A percentile compares a stretch with the other conserved stretches of the same genome.
phyloP scores from a whole-genome alignment of 2,329 filamentous ascomycete species.

The Leptodontidium sp. region DNA sequence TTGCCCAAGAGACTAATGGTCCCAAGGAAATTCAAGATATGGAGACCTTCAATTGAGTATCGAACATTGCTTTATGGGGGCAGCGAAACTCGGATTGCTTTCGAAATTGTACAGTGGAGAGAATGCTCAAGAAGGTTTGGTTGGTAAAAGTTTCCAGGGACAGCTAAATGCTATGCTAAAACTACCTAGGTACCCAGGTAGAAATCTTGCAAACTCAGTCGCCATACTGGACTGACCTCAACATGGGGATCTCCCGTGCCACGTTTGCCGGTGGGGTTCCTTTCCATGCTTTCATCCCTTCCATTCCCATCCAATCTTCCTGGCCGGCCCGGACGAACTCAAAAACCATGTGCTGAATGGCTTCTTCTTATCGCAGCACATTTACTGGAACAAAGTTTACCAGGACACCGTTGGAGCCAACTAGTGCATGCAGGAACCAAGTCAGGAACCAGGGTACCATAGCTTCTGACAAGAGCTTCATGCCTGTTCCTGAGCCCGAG shows the following conservation, averaged over 20 bases:
- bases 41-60: too few relatives aligned
- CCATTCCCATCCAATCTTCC: too few relatives aligned
- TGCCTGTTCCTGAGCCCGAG: neutral
- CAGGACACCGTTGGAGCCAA: neutral
- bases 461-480: neutral
- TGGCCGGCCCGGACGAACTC: neutral
- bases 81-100: neutral
- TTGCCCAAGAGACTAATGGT: neutral
- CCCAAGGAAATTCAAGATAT: neutral
- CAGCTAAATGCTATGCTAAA: too few relatives aligned
- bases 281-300: too few relatives aligned
- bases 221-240: too few relatives aligned
- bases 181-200: too few relatives aligned
- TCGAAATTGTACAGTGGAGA: neutral
- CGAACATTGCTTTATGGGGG: too few relatives aligned
- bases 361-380: constrained; percentile 5
- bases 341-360: neutral
- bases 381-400: neutral
- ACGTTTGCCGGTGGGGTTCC: neutral
- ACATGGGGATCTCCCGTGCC: neutral
- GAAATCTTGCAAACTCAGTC: too few relatives aligned
- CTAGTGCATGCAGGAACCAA: constrained; percentile 10
- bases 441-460: neutral
- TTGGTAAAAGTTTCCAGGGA: too few relatives aligned
- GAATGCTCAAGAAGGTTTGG: neutral